Conservation (phyloP, 805 yeast species). For the Isabelozyma gotoi region DNA sequence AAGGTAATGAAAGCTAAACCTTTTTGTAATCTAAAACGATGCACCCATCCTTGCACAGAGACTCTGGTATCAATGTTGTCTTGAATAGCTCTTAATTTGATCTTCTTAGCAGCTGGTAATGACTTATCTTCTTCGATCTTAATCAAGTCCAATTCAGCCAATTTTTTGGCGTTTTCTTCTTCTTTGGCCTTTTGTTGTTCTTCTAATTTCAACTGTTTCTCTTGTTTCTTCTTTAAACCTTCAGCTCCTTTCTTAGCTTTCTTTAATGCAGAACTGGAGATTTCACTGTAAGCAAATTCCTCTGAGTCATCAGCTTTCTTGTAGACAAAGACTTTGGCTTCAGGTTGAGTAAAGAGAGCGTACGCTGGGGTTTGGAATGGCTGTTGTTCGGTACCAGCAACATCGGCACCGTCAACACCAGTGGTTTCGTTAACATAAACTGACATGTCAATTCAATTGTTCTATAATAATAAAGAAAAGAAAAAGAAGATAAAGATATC, state of each 20-base stretch:
- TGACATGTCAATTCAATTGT: conserved; percentile 22
- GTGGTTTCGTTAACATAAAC: conserved; percentile 71
- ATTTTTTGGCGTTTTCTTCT: conserved; percentile 65
- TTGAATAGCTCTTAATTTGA: conserved; percentile 61
- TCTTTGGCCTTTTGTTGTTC: conserved; percentile 58
- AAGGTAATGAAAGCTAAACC: conserved; percentile 86
- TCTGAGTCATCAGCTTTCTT: conserved; percentile 56
- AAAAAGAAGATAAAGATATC: too few species aligned
- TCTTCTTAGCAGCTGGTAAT: conserved; percentile 65
- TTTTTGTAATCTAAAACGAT: conserved; percentile 89
- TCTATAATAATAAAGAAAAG: not conserved
- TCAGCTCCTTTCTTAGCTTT: conserved; percentile 97
- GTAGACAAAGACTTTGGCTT: conserved; percentile 58
- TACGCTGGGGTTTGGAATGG: conserved; percentile 86
- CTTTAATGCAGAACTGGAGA: conserved; percentile 87
- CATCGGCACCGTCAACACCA: conserved; percentile 63
- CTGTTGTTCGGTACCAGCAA: conserved; percentile 60
- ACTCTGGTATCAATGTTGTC: conserved; percentile 68
- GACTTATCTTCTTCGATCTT: conserved; percentile 70
- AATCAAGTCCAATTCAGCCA: conserved; percentile 75
- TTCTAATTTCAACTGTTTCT: conserved; percentile 59
- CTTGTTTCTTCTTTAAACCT: conserved; percentile 79
- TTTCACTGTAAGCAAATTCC: conserved; percentile 63
- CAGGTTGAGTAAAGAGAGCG: conserved; percentile 59
- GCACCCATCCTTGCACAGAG: conserved; percentile 90